These are phyloP conservation scores for Annulohypoxylon moriforme DNA, from an alignment of 495 filamentous ascomycete species.

Conservation along the genomic window DNA sequence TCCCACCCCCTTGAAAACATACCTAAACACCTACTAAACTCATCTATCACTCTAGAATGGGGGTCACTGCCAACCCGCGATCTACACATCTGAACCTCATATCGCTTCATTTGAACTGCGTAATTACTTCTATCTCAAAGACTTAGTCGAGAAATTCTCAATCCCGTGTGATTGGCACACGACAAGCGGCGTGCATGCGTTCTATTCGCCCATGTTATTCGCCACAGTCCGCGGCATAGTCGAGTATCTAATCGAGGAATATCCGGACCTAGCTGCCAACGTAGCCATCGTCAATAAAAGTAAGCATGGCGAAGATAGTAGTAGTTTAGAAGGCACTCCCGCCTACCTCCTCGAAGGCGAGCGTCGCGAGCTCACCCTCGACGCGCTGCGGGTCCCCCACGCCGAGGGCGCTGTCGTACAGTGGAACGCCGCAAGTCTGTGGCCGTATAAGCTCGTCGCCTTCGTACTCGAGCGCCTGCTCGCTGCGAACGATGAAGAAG, in stretches of 20 bases:
- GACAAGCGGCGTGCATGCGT: conserved; percentile 64
- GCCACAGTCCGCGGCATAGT: conserved; percentile 61
- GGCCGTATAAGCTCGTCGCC: conserved; percentile 85
- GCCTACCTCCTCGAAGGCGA: conserved; percentile 44
- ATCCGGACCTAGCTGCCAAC: conserved; percentile 63
- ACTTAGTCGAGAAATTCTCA: conserved; percentile 60
- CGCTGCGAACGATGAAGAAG: conserved; percentile 35
- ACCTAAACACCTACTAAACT: conserved; percentile 11
- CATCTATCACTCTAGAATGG: conserved; percentile 64
- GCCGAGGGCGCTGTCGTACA: conserved; percentile 60
- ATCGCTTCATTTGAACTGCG: conserved; percentile 72
- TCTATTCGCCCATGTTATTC: conserved; percentile 62
- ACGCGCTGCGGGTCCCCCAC: conserved; percentile 52
- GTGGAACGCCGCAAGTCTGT: conserved; percentile 64
- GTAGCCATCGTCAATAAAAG: conserved; percentile 42
- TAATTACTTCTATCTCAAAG: conserved; percentile 65
- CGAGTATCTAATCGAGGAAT: conserved; percentile 52
- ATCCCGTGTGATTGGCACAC: conserved; percentile 72
- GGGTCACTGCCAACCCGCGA: conserved; percentile 75
- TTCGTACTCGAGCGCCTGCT: conserved; percentile 70
- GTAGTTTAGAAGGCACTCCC: conserved; percentile 44
- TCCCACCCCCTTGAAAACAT: conserved; percentile 2
- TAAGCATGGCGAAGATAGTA: conserved; percentile 3
- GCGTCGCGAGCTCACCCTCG: conserved; percentile 43
- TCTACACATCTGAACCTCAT: conserved; percentile 62